A percentile compares a stretch with the other conserved stretches of the same genome.
These are phyloP conservation scores for Ogataea populi-albae DNA, from an alignment of 805 yeast species.

Conservation along the genomic window DNA sequence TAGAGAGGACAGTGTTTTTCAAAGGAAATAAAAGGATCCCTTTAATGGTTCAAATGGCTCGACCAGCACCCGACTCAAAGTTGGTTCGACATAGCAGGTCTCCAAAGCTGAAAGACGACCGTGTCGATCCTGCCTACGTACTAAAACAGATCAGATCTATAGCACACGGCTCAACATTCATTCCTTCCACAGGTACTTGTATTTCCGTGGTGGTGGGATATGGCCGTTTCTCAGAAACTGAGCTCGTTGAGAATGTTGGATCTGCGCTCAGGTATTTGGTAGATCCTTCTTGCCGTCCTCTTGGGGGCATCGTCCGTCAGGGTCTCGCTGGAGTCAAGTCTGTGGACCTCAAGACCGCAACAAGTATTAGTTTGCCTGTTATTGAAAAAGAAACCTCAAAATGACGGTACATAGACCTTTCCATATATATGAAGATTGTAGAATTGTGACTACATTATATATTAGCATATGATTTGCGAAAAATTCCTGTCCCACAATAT, in stretches of 20 bases:
- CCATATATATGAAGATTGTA: no score
- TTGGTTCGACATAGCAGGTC: slow-evolving; percentile 32
- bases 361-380: slow-evolving; percentile 66
- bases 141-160: slow-evolving; percentile 63
- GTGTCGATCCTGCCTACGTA: slow-evolving; percentile 65
- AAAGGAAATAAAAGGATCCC: slow-evolving; percentile 66
- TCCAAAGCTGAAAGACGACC: slow-evolving; percentile 49
- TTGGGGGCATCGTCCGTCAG: slow-evolving; percentile 54
- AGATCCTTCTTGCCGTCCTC: slow-evolving; percentile 43
- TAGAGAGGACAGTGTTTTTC: slow-evolving; percentile 58
- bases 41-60: slow-evolving; percentile 60
- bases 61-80: slow-evolving; percentile 34
- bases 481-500: no score
- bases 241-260: slow-evolving; percentile 51
- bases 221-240: slow-evolving; percentile 40
- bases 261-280: slow-evolving; percentile 49
- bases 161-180: slow-evolving; percentile 57
- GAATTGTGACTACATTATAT: no score
- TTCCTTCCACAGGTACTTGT: slow-evolving; percentile 60
- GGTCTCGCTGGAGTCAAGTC: slow-evolving; percentile 44
- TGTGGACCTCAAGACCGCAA: slow-evolving; percentile 61
- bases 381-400: no score
- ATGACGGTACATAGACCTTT: no score
- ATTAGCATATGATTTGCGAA: no score
- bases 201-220: slow-evolving; percentile 60